Evolutionary conservation across 768 basidiomycete species (phyloP), one percentile per base, ranked within the genome.

Genomic region (Leccinum barrowsii): DNA sequence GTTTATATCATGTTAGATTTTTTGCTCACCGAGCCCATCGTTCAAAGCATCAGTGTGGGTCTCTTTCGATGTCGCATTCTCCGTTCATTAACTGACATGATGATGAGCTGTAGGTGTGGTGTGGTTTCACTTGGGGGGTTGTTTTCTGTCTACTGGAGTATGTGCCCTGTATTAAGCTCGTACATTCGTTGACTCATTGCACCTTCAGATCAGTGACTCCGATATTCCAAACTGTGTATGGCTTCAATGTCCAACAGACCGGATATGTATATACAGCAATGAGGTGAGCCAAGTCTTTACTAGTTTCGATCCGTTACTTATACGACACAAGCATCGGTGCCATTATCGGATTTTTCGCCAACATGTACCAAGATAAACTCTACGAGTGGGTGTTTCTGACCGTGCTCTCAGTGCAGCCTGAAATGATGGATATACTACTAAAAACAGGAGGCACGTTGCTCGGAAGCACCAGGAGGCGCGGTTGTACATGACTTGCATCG

Each of bases 91-190:
- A 21, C 7, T 34, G 49, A 58, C 17, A 19, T 28, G n/a, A 22
- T 3, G 19, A 47, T 50, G 52, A 37, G 17, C 35, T 28, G 4
- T 67, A 89, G 85, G 59, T 86, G 13, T 87, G 85, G 86, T 69
- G 80, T 24, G 84, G 85, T 44, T 84, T 92, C 57, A 80, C 80
- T 0, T 93, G 90, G 90, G 90, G 90, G 0, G 80, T 90, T 1
- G 70, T 86, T 21, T 93, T 82, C 63, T 84, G 83, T 52, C 72
- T 91, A 57, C 74, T 89, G 22, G 82, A 82, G 84, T 85, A 65
- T 1, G 73, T 50, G 11, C 21, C 30, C 26, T 19, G 10, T 19
- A 3, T 21, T 5, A 12, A 46, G n/a, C 28, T 11, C 7, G 11
- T 37, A 15, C 21, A 10, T 7, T 22, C 30, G 15, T 26, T 7